Percentiles rank a stretch among this genome's conserved stretches.
Evolutionary conservation across 2,329 filamentous ascomycete genomes (phyloP).

Genomic region (Ampelomyces quisqualis): DNA sequence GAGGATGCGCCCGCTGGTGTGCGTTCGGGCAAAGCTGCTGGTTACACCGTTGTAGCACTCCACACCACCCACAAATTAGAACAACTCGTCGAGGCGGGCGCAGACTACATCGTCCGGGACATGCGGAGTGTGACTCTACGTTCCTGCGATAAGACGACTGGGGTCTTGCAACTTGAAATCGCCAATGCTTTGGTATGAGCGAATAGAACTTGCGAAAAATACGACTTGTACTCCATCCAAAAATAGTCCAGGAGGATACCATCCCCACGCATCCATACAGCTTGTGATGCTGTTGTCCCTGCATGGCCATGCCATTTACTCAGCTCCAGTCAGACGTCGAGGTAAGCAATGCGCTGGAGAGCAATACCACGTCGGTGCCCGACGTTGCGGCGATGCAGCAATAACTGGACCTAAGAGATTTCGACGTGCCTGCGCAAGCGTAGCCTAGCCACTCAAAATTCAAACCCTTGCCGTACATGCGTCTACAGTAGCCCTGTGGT

Average conservation of each 20-base stretch:
- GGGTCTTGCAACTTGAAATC: conserved; percentile 68
- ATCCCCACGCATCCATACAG: neutral
- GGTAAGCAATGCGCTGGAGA: conserved; percentile 13
- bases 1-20: conserved; percentile 91
- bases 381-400: conserved; percentile 17
- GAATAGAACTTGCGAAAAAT: conserved; percentile 9
- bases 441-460: conserved; percentile 22
- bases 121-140: conserved; percentile 69
- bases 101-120: conserved; percentile 85
- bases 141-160: conserved; percentile 55
- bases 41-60: conserved; percentile 80
- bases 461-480: conserved; percentile 11
- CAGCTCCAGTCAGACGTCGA: conserved; percentile 20
- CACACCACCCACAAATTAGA: conserved; percentile 77
- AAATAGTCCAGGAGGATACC: neutral
- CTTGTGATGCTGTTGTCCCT: neutral
- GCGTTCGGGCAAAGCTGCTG: conserved; percentile 77
- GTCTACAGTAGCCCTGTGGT: conserved; percentile 4
- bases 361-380: conserved; percentile 22
- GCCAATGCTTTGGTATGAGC: conserved; percentile 55
- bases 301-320: conserved; percentile 9
- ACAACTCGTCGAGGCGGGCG: conserved; percentile 71
- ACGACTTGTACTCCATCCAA: conserved; percentile 3
- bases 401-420: conserved; percentile 14
- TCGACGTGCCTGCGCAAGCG: conserved; percentile 20